phyloP scores from a whole-genome alignment of 2,329 filamentous ascomycete species.

The Cladorrhinum sp. region DNA sequence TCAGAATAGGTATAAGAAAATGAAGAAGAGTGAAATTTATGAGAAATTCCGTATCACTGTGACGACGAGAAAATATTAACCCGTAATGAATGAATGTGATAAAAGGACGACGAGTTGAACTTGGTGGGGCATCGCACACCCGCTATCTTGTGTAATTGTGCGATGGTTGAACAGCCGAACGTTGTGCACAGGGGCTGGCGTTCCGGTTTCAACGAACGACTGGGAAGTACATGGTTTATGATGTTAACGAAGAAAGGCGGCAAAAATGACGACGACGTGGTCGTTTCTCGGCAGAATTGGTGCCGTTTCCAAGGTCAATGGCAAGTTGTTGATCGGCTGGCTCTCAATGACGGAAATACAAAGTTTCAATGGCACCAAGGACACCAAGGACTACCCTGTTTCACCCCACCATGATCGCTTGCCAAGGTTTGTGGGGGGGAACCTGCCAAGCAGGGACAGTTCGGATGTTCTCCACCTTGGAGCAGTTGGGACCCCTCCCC shows the following conservation, averaged over 20 bases:
- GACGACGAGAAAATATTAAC: neutral
- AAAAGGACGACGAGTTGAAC: neutral
- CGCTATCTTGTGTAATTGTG: neutral
- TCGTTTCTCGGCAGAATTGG: neutral
- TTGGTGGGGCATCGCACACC: neutral
- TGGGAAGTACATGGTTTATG: neutral
- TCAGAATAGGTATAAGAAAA: neutral
- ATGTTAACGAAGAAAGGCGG: neutral
- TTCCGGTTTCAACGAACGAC: neutral
- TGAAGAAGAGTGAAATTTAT: neutral
- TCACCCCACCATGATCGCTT: neutral
- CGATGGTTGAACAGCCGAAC: neutral
- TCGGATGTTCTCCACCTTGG: no score
- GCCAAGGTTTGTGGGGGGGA: neutral
- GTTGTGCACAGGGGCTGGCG: neutral
- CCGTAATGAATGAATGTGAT: neutral
- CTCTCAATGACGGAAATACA: neutral
- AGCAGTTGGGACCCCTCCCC: no score
- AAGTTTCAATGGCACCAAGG: neutral
- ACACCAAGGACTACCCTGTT: neutral
- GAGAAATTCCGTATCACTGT: neutral
- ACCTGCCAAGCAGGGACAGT: no score
- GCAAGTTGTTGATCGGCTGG: neutral
- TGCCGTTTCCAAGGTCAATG: neutral
- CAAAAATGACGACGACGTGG: slow-evolving; percentile 6